Base-by-base conservation (phyloP, 345 rosid genomes). In the Excoecaria agallocha region DNA sequence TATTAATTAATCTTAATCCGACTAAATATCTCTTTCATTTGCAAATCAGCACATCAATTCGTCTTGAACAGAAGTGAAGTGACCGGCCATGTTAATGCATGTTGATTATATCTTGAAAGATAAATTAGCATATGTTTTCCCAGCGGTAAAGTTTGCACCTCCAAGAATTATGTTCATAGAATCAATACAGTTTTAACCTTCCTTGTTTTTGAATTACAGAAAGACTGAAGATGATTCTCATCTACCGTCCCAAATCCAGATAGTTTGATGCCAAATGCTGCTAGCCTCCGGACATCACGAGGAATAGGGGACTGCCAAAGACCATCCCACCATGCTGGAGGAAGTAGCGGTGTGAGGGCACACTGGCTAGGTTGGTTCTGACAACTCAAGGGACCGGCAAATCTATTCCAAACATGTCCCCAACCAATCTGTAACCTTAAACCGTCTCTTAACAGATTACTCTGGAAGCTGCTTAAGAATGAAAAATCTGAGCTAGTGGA, bases 311-410 rank as follows among this genome's bases (percentile, higher is more conserved):
- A 95, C 78, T 91, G 98, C 99, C 98, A 95, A 39, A 90, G 81
- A 58, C 94, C 90, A 48, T 93, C 99, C 98, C 97, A 93, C 99
- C 99, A 93, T 69, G 94, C 98, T 0, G 97, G 99, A 70, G 98
- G 96, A 69, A 92, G 90, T 41, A 95, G 91, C 0, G 98, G 98
- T 7, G 99, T 88, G 82, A 77, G 78, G 37, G 98, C 98, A 35
- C 99, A 93, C 78, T 95, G 99, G 78, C 89, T 76, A 20, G 89
- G 43, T 76, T 95, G 97, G 48, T 85, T 86, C 0, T 59, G 83
- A 74, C 98, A 95, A 79, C 98, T 93, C 83, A 93, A 82, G 0
- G 97, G 99, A 52, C 99, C 99, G 0, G 94, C 96, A 66, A 86
- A 95, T 60, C 99, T 85, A 78, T 95, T 95, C 99, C 98, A 93